These are phyloP conservation scores for Penicillium oxalicum DNA, from an alignment of 2,329 filamentous ascomycete genomes.

Conservation along the genomic window DNA sequence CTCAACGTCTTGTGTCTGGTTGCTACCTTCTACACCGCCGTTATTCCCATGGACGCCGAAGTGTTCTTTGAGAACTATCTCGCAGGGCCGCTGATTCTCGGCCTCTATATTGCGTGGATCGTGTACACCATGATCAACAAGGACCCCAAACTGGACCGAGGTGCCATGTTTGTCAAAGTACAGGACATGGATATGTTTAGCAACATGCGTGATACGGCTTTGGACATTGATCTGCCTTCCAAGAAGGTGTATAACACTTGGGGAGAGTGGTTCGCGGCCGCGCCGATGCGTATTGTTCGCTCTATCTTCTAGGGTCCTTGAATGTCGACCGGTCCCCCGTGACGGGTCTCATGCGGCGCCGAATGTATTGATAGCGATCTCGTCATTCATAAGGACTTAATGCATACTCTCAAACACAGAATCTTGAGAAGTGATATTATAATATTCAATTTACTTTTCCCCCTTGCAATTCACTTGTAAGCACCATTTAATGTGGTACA, in stretches of 20 bases:
- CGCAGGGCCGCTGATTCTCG: conserved; percentile 24
- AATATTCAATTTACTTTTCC: too few relatives aligned
- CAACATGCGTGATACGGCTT: conserved; percentile 16
- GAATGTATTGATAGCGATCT: too few relatives aligned
- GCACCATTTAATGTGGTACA: too few relatives aligned
- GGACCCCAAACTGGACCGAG: conserved; percentile 17
- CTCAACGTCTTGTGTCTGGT: conserved; percentile 51
- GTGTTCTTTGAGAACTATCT: conserved; percentile 46
- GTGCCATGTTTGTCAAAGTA: conserved; percentile 14
- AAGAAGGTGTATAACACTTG: conserved; percentile 20
- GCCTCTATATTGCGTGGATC: conserved; percentile 36
- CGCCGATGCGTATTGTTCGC: conserved; percentile 15
- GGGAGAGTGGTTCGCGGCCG: conserved; percentile 17
- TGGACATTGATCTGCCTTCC: conserved; percentile 18
- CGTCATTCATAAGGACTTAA: too few relatives aligned
- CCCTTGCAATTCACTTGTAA: too few relatives aligned
- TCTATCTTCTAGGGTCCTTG: conserved; percentile 9
- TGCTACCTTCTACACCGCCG: conserved; percentile 40
- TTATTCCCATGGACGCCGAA: conserved; percentile 30
- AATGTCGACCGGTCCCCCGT: too few relatives aligned
- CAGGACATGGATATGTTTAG: conserved; percentile 18
- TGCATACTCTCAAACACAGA: too few relatives aligned
- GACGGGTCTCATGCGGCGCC: too few relatives aligned
- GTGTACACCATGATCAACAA: conserved; percentile 15
- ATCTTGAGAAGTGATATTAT: too few relatives aligned